Base-by-base conservation (phyloP, 2,329 filamentous ascomycete species). In the Cordyceps pruinosa region DNA sequence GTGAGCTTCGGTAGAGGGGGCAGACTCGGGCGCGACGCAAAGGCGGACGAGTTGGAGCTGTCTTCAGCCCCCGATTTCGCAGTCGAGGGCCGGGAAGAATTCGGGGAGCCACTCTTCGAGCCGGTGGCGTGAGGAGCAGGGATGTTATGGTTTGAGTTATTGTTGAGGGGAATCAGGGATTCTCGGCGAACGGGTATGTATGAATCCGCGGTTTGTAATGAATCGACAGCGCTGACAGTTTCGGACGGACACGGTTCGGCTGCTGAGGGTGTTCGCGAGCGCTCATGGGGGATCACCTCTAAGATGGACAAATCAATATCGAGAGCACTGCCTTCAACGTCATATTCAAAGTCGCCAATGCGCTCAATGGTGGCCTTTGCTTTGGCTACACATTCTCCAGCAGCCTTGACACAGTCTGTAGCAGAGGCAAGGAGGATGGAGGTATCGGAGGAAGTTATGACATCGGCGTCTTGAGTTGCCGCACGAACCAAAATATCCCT, bases 311-410 rank as follows among this genome's bases (percentile, higher is more conserved):
- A 68, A 61, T 85, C 81, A 52, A 86, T 77, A 8, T 78, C 80
- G 26, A 88, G 71, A 30, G 77, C 72, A 61, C 67, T 71, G 19
- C 73, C 74, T 62, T 88, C 84, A 56, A 89, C 78, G 68, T 96
- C 90, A 63, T 92, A 84, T 70, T 96, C 91, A 62, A 96, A 96
- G 70, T 96, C 92, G 21, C 92, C 91, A 61, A 94, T 90, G 60
- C 88, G 82, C 72, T 96, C 91, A 58, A 99, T 87, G 45, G 95
- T 85, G 68, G 84, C 80, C 65, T 90, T 90, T 12, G 92, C 88
- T 72, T 92, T 93, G 7, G 88, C 86, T 21, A 96, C 88, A 70
- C 93, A 97, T 64, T 96, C 91, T 41, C 93, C 93, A 45, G 92
- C 91, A 23, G 90, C 88, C 63, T 90, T 87, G 26, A 99, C 92